These are phyloP conservation scores for Cronartium quercuum DNA, from an alignment of 1,284 basidiomycete species.

Conservation along the genomic window DNA sequence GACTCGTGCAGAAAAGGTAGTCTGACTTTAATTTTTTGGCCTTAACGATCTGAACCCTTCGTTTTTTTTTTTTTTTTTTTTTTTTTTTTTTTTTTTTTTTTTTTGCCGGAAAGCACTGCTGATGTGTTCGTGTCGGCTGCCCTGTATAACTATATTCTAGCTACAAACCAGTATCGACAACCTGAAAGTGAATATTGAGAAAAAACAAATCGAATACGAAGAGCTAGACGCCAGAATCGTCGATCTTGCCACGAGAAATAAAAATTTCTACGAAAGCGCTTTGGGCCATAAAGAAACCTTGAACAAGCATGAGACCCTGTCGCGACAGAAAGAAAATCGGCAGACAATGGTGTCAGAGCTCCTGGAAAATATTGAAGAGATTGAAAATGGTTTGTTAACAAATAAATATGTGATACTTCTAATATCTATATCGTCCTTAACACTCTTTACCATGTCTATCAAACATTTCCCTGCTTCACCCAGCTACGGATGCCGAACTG, in stretches of 20 bases:
- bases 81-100: too few relatives aligned
- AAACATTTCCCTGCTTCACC: not conserved
- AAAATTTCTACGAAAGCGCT: slow-evolving; percentile 73
- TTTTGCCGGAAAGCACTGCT: too few relatives aligned
- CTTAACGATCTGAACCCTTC: too few relatives aligned
- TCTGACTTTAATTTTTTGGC: too few relatives aligned
- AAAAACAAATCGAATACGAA: slow-evolving; percentile 70
- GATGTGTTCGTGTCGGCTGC: not conserved
- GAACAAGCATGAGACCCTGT: slow-evolving; percentile 63
- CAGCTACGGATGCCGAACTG: slow-evolving; percentile 23
- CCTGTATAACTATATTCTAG: slow-evolving; percentile 40
- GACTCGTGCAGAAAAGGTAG: slow-evolving; percentile 66
- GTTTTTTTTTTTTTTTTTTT: too few relatives aligned
- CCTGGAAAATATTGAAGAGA: slow-evolving; percentile 56
- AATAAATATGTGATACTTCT: not conserved
- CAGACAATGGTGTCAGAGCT: slow-evolving; percentile 62
- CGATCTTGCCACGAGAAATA: slow-evolving; percentile 65
- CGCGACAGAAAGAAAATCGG: slow-evolving; percentile 62
- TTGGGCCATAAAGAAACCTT: slow-evolving; percentile 79
- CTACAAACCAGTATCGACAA: slow-evolving; percentile 64
- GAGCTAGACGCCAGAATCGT: slow-evolving; percentile 64
- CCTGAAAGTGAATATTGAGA: slow-evolving; percentile 59
- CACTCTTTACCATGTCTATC: not conserved
- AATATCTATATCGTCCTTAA: not conserved
- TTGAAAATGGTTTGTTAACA: slow-evolving; percentile 57